Evolutionary conservation across 208 protist genomes (phyloP).

Genomic region (Leishmania turanica): DNA sequence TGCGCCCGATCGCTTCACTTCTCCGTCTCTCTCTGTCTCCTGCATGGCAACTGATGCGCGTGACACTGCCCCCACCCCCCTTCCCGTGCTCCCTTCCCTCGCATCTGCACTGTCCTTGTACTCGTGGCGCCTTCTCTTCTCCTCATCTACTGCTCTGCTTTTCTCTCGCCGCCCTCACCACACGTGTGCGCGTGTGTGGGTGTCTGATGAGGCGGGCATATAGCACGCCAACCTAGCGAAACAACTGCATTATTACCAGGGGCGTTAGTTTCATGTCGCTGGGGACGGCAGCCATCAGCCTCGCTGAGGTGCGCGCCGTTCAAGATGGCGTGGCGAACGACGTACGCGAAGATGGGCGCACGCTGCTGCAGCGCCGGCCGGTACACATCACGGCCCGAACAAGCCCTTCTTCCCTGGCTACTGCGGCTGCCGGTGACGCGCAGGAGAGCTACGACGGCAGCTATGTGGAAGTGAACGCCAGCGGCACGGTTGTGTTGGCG

Average conservation of each 20-base stretch:
- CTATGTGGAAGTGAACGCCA: conserved; percentile 55
- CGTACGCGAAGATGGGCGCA: conserved; percentile 76
- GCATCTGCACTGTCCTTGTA: too few relatives aligned
- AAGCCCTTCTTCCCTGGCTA: conserved; percentile 17
- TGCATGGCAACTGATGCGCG: not conserved
- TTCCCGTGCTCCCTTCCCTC: not conserved
- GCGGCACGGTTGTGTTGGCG: conserved; percentile 66
- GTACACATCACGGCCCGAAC: conserved; percentile 34
- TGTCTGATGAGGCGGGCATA: too few relatives aligned
- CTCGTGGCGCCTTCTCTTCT: not conserved
- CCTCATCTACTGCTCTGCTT: not conserved
- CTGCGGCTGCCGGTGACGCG: conserved; percentile 4
- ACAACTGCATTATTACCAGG: not conserved
- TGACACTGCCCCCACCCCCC: not conserved
- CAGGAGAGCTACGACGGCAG: conserved; percentile 55
- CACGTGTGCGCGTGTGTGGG: not conserved
- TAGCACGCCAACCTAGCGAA: not conserved
- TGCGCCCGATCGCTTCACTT: not conserved
- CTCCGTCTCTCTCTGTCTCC: not conserved
- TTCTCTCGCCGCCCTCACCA: not conserved
- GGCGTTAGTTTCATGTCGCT: conserved; percentile 17
- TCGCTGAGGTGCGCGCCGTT: conserved; percentile 66
- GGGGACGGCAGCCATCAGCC: conserved; percentile 45
- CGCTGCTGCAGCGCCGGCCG: conserved; percentile 76
- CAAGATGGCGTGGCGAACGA: conserved; percentile 74